Base-by-base conservation (phyloP, 306 rosid genomes). In the Medicago ruthenica region DNA sequence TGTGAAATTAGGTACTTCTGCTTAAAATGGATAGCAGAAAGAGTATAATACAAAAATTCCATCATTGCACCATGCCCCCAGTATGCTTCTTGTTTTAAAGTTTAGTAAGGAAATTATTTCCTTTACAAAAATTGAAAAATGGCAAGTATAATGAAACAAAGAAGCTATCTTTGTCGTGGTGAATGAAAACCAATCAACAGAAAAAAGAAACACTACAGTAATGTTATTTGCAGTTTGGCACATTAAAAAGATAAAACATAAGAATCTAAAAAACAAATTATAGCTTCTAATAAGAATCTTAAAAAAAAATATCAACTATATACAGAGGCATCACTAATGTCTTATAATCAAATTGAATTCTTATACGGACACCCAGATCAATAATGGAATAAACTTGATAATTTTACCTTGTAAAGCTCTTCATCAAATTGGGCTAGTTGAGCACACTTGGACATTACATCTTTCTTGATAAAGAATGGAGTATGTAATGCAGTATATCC, bases 381-480 rank as follows among this genome's bases (percentile, higher is more conserved):
- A 58, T 77, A 45, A 36, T 54, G 54, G 71, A 77, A 77, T 39
- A 17, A 76, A 20, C n/a, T 59, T 24, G 45, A 21, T 8, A 57
- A 78, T 2, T 5, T 64, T 85, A 95, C 98, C 96, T 92, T 96
- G 70, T 96, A 92, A 50, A 96, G 97, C 73, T 96, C 99, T 85
- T 96, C 98, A 70, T 96, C 98, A 45, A 96, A 92, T 73, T 96
- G 98, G 47, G 99, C 99, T 76, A 96, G 71, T 34, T 96, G 98
- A 77, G 99, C 99, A 87, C 99, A 96, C 82, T 87, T 96, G 47
- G 91, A 91, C 99, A 96, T 96, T 48, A 87, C 76, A 27, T 96
- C 98, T 83, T 96, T 83, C 87, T 92, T 96, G 97, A 96, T 92
- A 82, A 92, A 96, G 84, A 92, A 92, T 53, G 99, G 98, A 76